phyloP scores from a whole-genome alignment of 2,329 filamentous ascomycete species.

The Tolypocladium capitatum region DNA sequence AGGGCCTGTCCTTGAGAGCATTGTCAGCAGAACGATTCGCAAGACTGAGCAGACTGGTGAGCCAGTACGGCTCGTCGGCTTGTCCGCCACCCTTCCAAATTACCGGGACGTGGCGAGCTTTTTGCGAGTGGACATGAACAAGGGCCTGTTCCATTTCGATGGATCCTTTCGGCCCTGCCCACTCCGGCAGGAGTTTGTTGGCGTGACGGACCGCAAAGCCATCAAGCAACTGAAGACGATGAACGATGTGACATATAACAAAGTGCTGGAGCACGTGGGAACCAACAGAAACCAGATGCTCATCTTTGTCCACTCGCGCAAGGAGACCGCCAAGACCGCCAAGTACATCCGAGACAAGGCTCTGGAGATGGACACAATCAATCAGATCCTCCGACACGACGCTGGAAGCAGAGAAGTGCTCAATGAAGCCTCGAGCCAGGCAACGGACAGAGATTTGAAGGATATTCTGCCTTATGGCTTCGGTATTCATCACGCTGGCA shows the following conservation, averaged over 20 bases:
- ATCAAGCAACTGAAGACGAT: slow-evolving; percentile 99
- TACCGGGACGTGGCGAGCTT: slow-evolving; percentile 95
- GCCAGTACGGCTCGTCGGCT: slow-evolving; percentile 76
- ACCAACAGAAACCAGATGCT: slow-evolving; percentile 93
- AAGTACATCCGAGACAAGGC: slow-evolving; percentile 95
- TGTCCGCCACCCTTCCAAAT: slow-evolving; percentile 92
- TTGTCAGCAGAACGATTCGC: slow-evolving; percentile 86
- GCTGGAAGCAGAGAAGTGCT: slow-evolving; percentile 83
- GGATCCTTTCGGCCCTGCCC: slow-evolving; percentile 88
- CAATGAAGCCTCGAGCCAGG: slow-evolving; percentile 68
- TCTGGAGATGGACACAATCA: slow-evolving; percentile 92
- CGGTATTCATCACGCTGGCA: slow-evolving; percentile 95
- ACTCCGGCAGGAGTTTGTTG: slow-evolving; percentile 91
- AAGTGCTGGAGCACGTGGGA: slow-evolving; percentile 92
- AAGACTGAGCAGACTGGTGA: slow-evolving; percentile 90
- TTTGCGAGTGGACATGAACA: slow-evolving; percentile 72
- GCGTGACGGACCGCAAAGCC: slow-evolving; percentile 92
- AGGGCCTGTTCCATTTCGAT: slow-evolving; percentile 92
- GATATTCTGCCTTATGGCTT: slow-evolving; percentile 93
- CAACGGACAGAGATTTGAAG: slow-evolving; percentile 79
- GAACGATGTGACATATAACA: slow-evolving; percentile 98
- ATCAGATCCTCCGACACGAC: slow-evolving; percentile 86
- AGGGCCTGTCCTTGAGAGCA: slow-evolving; percentile 91
- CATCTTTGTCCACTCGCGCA: slow-evolving; percentile 95
- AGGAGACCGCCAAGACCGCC: slow-evolving; percentile 95